These are phyloP conservation scores for Mycena maculata DNA, from an alignment of 768 basidiomycete genomes.

Conservation along the genomic window DNA sequence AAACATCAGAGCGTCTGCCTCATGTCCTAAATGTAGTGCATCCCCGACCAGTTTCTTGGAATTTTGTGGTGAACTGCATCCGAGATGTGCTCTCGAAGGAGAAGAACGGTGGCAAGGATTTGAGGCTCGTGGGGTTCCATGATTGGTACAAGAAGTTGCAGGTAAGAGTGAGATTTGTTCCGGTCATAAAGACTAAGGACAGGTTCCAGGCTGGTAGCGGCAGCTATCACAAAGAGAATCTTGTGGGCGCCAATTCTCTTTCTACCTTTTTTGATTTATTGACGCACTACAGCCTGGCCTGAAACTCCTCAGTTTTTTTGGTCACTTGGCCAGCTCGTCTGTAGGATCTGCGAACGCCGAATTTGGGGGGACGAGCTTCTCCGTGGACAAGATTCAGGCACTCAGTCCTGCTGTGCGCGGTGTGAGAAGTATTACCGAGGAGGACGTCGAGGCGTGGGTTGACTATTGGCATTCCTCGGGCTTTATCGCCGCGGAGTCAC, in stretches of 20 bases:
- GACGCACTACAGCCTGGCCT: conserved; percentile 45
- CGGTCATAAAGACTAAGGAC: too few relatives aligned
- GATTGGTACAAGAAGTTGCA: conserved; percentile 39
- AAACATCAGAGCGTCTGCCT: conserved; percentile 26
- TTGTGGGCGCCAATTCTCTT: neutral
- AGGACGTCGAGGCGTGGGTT: neutral
- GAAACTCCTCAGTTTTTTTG: conserved; percentile 51
- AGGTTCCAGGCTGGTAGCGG: conserved; percentile 5
- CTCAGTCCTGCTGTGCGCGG: conserved; percentile 32
- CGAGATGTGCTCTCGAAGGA: conserved; percentile 9
- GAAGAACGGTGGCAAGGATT: neutral
- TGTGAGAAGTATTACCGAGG: neutral
- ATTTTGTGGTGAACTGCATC: conserved; percentile 37
- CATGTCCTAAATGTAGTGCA: conserved; percentile 47
- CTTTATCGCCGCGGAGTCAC: too few relatives aligned
- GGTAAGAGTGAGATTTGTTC: too few relatives aligned
- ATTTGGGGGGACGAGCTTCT: conserved; percentile 41
- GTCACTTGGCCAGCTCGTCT: conserved; percentile 22
- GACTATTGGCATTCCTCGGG: neutral
- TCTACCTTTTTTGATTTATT: neutral
- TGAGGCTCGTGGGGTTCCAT: conserved; percentile 33
- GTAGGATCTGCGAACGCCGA: conserved; percentile 25
- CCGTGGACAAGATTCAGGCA: conserved; percentile 41
- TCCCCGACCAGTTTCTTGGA: conserved; percentile 48
- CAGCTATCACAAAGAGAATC: conserved; percentile 6